Conservation (phyloP, 352 stramenopile genomes). For the Albugo laibachii region DNA sequence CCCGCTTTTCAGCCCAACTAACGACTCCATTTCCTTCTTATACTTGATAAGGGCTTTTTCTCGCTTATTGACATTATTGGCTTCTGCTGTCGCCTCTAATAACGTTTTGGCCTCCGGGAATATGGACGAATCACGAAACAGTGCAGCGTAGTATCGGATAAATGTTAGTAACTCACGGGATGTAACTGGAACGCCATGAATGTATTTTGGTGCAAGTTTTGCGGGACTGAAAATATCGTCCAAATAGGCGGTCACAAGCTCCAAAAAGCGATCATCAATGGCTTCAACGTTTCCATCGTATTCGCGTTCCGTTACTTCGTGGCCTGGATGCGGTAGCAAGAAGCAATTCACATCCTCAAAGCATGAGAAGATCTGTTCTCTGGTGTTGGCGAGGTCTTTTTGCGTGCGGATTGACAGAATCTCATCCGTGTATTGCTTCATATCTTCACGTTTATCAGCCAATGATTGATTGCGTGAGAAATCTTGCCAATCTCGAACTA, state of each 20-base stretch:
- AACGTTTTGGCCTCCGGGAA: conserved; percentile 96
- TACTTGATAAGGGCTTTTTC: conserved; percentile 78
- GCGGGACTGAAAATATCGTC: conserved; percentile 84
- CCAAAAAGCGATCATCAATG: conserved; percentile 88
- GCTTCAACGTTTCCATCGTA: conserved; percentile 89
- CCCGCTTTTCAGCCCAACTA: conserved; percentile 61
- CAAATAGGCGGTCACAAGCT: conserved; percentile 89
- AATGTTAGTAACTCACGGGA: conserved; percentile 90
- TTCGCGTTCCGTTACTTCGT: conserved; percentile 92
- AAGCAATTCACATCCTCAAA: conserved; percentile 93
- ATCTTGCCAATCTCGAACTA: conserved; percentile 98
- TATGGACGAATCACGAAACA: conserved; percentile 90
- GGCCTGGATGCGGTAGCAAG: conserved; percentile 91
- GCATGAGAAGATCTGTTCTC: conserved; percentile 93
- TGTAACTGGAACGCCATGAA: conserved; percentile 86
- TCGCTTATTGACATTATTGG: conserved; percentile 93
- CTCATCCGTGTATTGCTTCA: conserved; percentile 87
- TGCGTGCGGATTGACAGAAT: conserved; percentile 84
- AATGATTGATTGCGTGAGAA: conserved; percentile 84
- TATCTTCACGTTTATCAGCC: conserved; percentile 80
- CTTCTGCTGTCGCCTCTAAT: conserved; percentile 90
- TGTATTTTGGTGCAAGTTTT: conserved; percentile 84
- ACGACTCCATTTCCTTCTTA: conserved; percentile 87
- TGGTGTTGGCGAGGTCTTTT: conserved; percentile 85
- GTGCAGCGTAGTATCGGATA: conserved; percentile 90